Evolutionary conservation across 306 rosid genomes (phyloP).

Genomic region (Fragaria iinumae): DNA sequence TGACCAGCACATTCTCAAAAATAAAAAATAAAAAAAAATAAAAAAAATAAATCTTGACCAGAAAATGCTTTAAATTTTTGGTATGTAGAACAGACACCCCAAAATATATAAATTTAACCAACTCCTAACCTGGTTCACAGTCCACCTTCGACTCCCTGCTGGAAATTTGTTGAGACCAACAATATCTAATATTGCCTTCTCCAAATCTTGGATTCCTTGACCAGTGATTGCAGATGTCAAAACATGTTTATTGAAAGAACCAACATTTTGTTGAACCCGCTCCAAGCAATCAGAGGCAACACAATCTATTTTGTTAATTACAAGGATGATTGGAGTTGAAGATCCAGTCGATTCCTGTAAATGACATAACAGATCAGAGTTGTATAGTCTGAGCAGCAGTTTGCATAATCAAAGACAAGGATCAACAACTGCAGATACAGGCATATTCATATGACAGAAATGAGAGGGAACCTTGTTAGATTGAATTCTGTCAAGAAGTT

Average conservation of each 20-base stretch:
- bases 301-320: slow-evolving; percentile 81
- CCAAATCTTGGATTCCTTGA: slow-evolving; percentile 79
- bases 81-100: not conserved
- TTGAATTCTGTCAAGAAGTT: slow-evolving; percentile 71
- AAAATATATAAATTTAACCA: slow-evolving; percentile 38
- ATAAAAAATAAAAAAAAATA: no score
- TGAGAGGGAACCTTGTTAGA: slow-evolving; percentile 56
- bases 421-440: not conserved
- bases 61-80: not conserved
- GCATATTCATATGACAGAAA: not conserved
- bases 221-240: slow-evolving; percentile 87
- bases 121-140: slow-evolving; percentile 73
- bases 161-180: slow-evolving; percentile 69
- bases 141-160: slow-evolving; percentile 81
- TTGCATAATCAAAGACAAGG: not conserved
- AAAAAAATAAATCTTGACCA: not conserved
- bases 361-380: slow-evolving; percentile 6
- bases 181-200: slow-evolving; percentile 65
- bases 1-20: no score
- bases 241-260: slow-evolving; percentile 59
- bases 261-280: slow-evolving; percentile 27
- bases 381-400: not conserved
- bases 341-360: slow-evolving; percentile 63
- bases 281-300: slow-evolving; percentile 42
- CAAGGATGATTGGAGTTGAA: slow-evolving; percentile 76